Conservation (phyloP, 2,329 filamentous ascomycete species). For the Colletotrichum noveboracense region DNA sequence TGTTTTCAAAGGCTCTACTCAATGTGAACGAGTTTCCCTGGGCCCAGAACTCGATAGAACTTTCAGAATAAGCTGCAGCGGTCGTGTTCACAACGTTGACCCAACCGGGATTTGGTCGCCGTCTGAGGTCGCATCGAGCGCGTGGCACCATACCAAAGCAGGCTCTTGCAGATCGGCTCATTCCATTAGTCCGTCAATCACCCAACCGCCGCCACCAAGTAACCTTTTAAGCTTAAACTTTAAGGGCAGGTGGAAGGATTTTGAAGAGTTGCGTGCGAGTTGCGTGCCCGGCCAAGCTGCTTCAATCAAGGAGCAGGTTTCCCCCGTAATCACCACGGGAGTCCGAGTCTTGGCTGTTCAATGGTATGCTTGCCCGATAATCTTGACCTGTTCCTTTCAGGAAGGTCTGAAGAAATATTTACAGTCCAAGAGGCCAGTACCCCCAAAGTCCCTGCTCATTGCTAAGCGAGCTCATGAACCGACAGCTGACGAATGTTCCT, state of each 20-base stretch:
- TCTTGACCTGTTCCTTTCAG: neutral
- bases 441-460: neutral
- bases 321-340: accelerated
- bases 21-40: neutral
- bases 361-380: neutral
- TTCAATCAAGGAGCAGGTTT: neutral
- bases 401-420: neutral
- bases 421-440: neutral
- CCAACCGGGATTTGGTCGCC: neutral
- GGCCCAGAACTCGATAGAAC: neutral
- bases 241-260: conserved; percentile 18
- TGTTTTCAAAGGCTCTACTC: neutral
- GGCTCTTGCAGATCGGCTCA: neutral
- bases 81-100: neutral
- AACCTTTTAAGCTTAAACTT: conserved; percentile 21
- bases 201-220: neutral
- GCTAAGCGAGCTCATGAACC: neutral
- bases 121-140: neutral
- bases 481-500: neutral
- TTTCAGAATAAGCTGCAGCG: neutral
- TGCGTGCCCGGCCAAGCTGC: neutral
- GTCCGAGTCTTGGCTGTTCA: neutral
- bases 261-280: neutral
- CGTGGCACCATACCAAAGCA: neutral
- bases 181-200: neutral